A percentile compares a stretch with the other conserved stretches of the same genome.
Conservation (phyloP, 306 rosid species). For the Delonix regia region DNA sequence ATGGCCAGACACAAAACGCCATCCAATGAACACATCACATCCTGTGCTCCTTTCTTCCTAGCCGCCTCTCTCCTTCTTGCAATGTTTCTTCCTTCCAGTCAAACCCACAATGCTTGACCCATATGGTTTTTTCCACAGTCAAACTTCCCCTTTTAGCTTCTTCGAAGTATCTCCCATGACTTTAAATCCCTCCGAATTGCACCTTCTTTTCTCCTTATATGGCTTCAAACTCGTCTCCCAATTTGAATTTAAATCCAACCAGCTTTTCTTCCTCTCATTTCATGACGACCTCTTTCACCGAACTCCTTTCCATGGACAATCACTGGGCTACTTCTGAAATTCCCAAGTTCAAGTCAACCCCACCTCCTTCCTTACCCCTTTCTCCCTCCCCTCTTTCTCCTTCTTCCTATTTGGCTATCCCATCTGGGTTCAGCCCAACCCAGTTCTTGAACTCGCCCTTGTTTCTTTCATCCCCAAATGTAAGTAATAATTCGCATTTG, state of each 20-base stretch:
- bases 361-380: slow-evolving; percentile 66
- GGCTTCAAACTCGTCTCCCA: not conserved
- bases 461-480: slow-evolving; percentile 59
- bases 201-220: slow-evolving; percentile 1
- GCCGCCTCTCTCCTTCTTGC: slow-evolving; percentile 25
- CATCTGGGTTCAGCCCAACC: slow-evolving; percentile 62
- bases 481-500: slow-evolving; percentile 40
- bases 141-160: slow-evolving; percentile 62
- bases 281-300: slow-evolving; percentile 49
- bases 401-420: slow-evolving; percentile 56
- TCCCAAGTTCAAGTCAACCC: slow-evolving; percentile 67
- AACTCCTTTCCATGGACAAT: slow-evolving; percentile 54
- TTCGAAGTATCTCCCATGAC: slow-evolving; percentile 54
- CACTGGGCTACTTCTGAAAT: slow-evolving; percentile 55
- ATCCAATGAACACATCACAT: not conserved
- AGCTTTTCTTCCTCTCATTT: slow-evolving; percentile 33
- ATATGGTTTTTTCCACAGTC: slow-evolving; percentile 79
- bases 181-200: not conserved
- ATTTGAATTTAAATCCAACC: slow-evolving; percentile 25
- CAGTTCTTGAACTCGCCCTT: slow-evolving; percentile 67
- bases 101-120: slow-evolving; percentile 88
- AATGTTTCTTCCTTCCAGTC: slow-evolving; percentile 45
- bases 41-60: not conserved
- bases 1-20: not conserved
- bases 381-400: slow-evolving; percentile 59